Percentiles rank a stretch among this genome's conserved stretches.
Conservation (phyloP, 371 early-diverging fungal genomes). For the Circinella umbellata region DNA sequence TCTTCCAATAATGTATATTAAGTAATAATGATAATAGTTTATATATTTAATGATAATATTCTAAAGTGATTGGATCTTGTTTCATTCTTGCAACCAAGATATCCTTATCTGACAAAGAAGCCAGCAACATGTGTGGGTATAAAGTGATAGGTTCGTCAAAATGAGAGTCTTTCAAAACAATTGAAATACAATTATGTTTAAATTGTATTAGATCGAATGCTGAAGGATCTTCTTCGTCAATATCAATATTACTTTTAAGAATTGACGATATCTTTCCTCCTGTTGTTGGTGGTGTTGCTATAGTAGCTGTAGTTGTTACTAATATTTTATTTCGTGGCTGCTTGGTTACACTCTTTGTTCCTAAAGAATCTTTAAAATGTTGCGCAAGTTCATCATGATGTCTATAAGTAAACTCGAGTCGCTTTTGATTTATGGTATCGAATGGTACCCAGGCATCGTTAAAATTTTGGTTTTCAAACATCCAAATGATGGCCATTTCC, state of each 20-base stretch:
- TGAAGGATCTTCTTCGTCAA: conserved; percentile 38
- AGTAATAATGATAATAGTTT: neutral
- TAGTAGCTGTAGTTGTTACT: neutral
- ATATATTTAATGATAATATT: neutral
- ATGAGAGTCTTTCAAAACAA: conserved; percentile 35
- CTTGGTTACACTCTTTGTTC: neutral
- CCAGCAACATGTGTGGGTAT: conserved; percentile 37
- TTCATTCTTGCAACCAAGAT: conserved; percentile 37
- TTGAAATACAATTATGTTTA: conserved; percentile 28
- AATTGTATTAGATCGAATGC: conserved; percentile 24
- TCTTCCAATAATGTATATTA: no score
- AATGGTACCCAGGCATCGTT: conserved; percentile 44
- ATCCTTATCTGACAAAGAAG: conserved; percentile 41
- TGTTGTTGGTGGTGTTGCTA: neutral
- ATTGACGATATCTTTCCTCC: neutral
- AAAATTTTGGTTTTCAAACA: conserved; percentile 43
- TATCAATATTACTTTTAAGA: conserved; percentile 15
- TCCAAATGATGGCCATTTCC: conserved; percentile 36
- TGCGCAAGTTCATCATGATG: conserved; percentile 31
- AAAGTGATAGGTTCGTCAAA: conserved; percentile 36
- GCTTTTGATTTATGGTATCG: conserved; percentile 38
- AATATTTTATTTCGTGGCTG: neutral
- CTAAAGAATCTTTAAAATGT: neutral
- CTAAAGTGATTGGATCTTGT: conserved; percentile 5
- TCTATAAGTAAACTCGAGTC: conserved; percentile 39